Percentiles rank a stretch among this genome's conserved stretches.
phyloP scores from a whole-genome alignment of 2,329 filamentous ascomycete species.

The Hirsutella minnesotensis region DNA sequence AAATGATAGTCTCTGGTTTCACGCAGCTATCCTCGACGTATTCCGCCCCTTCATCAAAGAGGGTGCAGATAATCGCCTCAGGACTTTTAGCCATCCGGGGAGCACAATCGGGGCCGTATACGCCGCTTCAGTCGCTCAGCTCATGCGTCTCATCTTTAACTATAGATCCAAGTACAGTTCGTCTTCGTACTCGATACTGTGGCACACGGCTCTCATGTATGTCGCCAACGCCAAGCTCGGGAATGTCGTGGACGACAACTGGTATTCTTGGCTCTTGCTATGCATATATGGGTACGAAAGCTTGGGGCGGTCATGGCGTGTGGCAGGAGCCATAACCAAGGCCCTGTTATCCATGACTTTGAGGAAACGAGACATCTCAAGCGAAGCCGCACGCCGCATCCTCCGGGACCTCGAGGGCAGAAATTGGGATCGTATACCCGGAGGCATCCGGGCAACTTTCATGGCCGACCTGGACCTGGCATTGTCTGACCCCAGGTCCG shows the following conservation, averaged over 20 bases:
- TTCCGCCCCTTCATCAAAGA: conserved; percentile 13
- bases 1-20: conserved; percentile 9
- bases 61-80: conserved; percentile 2
- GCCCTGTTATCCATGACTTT: conserved; percentile 20
- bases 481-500: conserved; percentile 19
- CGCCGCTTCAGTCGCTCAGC: conserved; percentile 19
- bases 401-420: conserved; percentile 16
- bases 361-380: conserved; percentile 15
- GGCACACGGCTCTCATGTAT: conserved; percentile 24
- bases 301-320: conserved; percentile 18
- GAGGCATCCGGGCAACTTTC: conserved; percentile 20
- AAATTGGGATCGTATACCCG: conserved; percentile 8
- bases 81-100: conserved; percentile 12
- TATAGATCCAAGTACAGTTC: conserved; percentile 15
- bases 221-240: conserved; percentile 21
- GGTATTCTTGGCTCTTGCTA: conserved; percentile 20
- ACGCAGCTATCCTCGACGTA: conserved; percentile 10
- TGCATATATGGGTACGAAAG: conserved; percentile 23
- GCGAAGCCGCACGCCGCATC: conserved; percentile 17
- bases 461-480: conserved; percentile 25
- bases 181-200: conserved; percentile 21
- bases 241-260: conserved; percentile 14
- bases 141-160: conserved; percentile 21
- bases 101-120: conserved; percentile 14
- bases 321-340: conserved; percentile 17